Base-by-base conservation (phyloP, 2,329 filamentous ascomycete genomes). In the Tetracladium maxilliforme region DNA sequence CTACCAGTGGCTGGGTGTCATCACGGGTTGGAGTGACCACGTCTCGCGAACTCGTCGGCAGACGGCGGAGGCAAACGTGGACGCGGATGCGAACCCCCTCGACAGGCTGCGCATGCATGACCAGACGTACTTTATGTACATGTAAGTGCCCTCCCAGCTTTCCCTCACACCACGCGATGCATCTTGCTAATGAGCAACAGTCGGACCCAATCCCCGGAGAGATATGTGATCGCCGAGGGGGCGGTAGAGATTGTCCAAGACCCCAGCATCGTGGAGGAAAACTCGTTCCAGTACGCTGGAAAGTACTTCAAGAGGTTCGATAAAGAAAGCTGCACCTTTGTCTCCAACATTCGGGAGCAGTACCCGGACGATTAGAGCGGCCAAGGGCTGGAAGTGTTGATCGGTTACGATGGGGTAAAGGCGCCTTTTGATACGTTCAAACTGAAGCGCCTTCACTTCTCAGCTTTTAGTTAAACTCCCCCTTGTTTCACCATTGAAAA, bases 301-400 rank as follows among this genome's bases (percentile, higher is more conserved):
- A 77, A 75, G 39, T 82, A 81, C 48, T 95, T 98, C 49, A 92
- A 82, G 49, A 63, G 83, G 21, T 95, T 84, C 61, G 81, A 94
- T 48, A 42, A 47, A 5, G 55, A 54, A 17, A 59, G 51, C 1
- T 70, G 70, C 36, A 59, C 52, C 4, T 98, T 95, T 52, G 63
- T 93, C 16, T 92, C 83, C 38, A 95, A 94, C 47, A 58, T 80
- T 26, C 52, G 53, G 37, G 81, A 92, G 38, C 72, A 86, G 41
- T 94, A 84, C 48, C 87, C 87, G 1, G 78, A 93, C 43, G 82
- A 92, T 49, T 93, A 36, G 48, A 15, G 5, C 15, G 9, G n/a
- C n/a, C n/a, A 19, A 20, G 6, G 11, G 21, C 21, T 23, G 8
- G 10, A 9, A 23, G 21, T 13, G 13, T 13, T 11, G 7, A 11